A percentile compares a stretch with the other conserved stretches of the same genome.
phyloP scores from a whole-genome alignment of 2,329 filamentous ascomycete species.

The Colletotrichum tropicicola region DNA sequence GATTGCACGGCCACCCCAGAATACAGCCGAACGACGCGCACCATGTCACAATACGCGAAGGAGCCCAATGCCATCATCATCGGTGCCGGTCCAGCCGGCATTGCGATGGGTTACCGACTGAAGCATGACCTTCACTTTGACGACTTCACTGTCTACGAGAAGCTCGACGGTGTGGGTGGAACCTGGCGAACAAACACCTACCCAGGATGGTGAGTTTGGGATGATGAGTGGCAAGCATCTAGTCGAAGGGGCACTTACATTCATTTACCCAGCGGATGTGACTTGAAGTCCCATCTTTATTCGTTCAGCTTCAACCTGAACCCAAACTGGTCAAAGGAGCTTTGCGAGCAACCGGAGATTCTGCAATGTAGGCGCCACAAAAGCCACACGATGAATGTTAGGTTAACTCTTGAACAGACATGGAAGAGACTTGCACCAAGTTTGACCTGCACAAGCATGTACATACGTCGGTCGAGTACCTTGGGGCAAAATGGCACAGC shows the following conservation, averaged over 20 bases:
- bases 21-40: background rate
- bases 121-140: conserved; percentile 38
- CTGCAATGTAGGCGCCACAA: conserved; percentile 34
- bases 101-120: background rate
- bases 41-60: background rate
- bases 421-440: conserved; percentile 31
- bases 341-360: conserved; percentile 46
- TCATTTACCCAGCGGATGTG: conserved; percentile 31
- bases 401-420: conserved; percentile 18
- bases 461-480: conserved; percentile 31
- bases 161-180: conserved; percentile 39
- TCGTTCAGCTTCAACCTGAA: conserved; percentile 52
- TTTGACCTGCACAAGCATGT: conserved; percentile 36
- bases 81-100: conserved; percentile 8
- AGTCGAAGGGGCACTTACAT: background rate
- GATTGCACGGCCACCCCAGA: too few species aligned
- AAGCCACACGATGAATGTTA: background rate
- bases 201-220: conserved; percentile 37
- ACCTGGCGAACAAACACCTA: conserved; percentile 43
- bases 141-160: conserved; percentile 43
- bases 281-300: conserved; percentile 49
- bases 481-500: conserved; percentile 34
- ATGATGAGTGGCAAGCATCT: background rate
- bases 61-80: background rate
- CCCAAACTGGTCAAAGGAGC: conserved; percentile 46